A percentile compares a stretch with the other conserved stretches of the same genome.
phyloP scores from a whole-genome alignment of 495 filamentous ascomycete genomes.

The Penicillium salamii region DNA sequence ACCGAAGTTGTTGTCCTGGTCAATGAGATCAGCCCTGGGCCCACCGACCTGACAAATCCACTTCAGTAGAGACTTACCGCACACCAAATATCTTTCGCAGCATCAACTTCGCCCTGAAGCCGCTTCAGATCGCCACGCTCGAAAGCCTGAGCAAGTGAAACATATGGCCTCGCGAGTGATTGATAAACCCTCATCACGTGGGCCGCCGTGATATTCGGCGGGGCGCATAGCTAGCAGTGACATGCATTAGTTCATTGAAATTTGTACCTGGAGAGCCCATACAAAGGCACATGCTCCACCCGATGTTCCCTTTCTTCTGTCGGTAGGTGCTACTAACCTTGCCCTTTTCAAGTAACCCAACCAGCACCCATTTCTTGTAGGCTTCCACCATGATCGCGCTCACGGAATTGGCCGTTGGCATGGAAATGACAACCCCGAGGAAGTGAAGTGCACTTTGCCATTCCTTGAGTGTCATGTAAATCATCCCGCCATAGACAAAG shows the following conservation, averaged over 20 bases:
- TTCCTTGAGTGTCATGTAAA: conserved; percentile 68
- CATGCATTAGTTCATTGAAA: conserved; percentile 17
- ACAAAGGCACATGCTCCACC: too few relatives aligned
- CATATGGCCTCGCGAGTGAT: conserved; percentile 65
- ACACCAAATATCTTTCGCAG: conserved; percentile 55
- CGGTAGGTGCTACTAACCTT: conserved; percentile 37
- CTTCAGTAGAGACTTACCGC: conserved; percentile 43
- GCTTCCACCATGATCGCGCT: conserved; percentile 84
- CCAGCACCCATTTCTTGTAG: conserved; percentile 91
- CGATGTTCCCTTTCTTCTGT: neutral
- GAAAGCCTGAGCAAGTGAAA: conserved; percentile 66
- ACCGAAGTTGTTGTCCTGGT: conserved; percentile 56
- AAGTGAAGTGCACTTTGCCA: conserved; percentile 72
- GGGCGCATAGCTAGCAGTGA: conserved; percentile 25
- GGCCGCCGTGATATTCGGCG: conserved; percentile 45
- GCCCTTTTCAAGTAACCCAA: conserved; percentile 69
- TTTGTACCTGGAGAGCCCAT: too few relatives aligned
- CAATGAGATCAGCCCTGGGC: conserved; percentile 2
- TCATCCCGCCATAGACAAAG: conserved; percentile 72
- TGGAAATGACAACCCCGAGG: conserved; percentile 64
- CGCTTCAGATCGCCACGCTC: conserved; percentile 52
- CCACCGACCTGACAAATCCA: neutral
- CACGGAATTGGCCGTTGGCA: conserved; percentile 54
- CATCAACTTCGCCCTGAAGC: conserved; percentile 57
- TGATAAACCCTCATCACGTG: conserved; percentile 56